Percentiles rank a stretch among this genome's conserved stretches.
phyloP scores from a whole-genome alignment of 208 protist species.

The Trichomonas vaginalis region DNA sequence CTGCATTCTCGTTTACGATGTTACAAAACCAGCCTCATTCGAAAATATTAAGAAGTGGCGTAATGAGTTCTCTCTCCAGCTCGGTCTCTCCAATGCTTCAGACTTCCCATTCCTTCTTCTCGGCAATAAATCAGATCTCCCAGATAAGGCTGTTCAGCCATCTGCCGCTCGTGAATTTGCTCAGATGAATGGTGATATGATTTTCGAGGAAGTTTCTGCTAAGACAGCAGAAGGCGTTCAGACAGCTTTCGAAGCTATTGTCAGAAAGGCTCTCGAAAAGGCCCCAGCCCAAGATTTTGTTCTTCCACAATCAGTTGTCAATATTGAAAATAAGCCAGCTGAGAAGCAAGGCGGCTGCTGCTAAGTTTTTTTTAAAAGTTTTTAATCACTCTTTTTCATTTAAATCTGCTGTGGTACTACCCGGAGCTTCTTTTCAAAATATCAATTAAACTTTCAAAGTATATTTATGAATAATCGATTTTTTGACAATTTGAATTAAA shows the following conservation, averaged over 20 bases:
- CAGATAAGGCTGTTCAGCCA: constrained; percentile 4
- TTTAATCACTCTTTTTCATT: background rate
- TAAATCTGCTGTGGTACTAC: no score
- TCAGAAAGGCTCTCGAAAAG: background rate
- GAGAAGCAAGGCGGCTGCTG: background rate
- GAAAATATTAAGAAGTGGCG: constrained; percentile 36
- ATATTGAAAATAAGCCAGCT: background rate
- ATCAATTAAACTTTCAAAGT: no score
- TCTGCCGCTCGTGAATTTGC: background rate
- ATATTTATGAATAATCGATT: no score
- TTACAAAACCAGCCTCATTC: constrained; percentile 35
- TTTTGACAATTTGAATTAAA: no score
- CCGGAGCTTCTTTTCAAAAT: no score
- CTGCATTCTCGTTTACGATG: constrained; percentile 43
- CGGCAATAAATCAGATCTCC: constrained; percentile 41
- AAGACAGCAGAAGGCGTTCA: background rate
- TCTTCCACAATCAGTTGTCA: background rate
- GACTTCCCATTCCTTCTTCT: constrained; percentile 42
- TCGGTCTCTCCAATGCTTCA: constrained; percentile 16
- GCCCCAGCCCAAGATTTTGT: background rate
- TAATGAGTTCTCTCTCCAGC: constrained; percentile 31
- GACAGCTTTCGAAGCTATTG: background rate
- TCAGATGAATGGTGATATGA: background rate
- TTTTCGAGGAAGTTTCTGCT: background rate
- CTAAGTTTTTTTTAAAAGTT: background rate